These are phyloP conservation scores for Aspergillus intermedius DNA, from an alignment of 2,329 filamentous ascomycete species.

Conservation along the genomic window DNA sequence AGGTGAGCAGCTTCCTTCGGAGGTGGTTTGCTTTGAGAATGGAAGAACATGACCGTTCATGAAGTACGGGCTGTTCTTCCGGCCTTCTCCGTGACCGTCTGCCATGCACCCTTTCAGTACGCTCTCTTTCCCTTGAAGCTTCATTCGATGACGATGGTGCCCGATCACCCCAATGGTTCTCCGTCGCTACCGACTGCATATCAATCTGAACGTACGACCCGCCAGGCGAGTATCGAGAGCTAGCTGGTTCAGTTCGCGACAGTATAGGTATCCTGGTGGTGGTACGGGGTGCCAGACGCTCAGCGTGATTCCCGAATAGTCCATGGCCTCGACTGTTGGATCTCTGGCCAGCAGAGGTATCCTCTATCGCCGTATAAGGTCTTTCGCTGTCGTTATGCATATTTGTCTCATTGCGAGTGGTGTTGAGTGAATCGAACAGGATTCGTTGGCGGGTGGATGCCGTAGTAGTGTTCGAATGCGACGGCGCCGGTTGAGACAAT, in stretches of 20 bases:
- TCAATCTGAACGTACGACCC: constrained; percentile 4
- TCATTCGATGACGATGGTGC: neutral
- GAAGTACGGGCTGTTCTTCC: constrained; percentile 1
- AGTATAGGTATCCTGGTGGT: constrained; percentile 2
- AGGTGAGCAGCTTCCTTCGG: constrained; percentile 52
- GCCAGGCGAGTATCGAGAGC: constrained; percentile 2
- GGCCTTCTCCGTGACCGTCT: constrained; percentile 5
- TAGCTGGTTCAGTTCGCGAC: neutral
- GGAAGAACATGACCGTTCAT: constrained; percentile 21
- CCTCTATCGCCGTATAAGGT: neutral
- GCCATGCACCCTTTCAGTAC: constrained; percentile 1
- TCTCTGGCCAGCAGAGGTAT: neutral
- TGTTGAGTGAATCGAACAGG: constrained; percentile 1
- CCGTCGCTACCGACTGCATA: constrained; percentile 1
- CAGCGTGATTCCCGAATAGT: constrained; percentile 5
- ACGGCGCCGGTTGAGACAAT: constrained; percentile 7
- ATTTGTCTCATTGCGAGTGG: neutral
- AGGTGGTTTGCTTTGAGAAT: constrained; percentile 50
- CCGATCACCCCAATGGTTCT: neutral
- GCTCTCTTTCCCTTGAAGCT: neutral
- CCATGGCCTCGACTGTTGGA: constrained; percentile 1
- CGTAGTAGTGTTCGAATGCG: constrained; percentile 4
- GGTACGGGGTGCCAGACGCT: constrained; percentile 2
- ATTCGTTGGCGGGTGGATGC: constrained; percentile 1
- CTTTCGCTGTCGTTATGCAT: neutral